Evolutionary conservation across 1,284 basidiomycete species (phyloP).

Genomic region (Coniferiporia sulphurascens): DNA sequence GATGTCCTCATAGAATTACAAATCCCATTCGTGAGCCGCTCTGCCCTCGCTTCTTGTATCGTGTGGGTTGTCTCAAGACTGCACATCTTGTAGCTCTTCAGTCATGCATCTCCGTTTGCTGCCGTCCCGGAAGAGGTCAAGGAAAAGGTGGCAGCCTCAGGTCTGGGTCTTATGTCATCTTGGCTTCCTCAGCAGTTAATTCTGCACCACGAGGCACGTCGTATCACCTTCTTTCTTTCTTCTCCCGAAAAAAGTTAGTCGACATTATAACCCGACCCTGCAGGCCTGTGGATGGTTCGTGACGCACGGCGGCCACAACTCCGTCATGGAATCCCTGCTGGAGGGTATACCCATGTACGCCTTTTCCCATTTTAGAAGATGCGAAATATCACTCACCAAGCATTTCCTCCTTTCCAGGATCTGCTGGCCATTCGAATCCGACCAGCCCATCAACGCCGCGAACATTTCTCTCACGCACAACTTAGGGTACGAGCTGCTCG

Average conservation of each 20-base stretch:
- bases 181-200: slow-evolving; percentile 20
- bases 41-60: neutral
- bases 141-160: slow-evolving; percentile 8
- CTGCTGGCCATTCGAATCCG: slow-evolving; percentile 25
- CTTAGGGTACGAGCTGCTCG: slow-evolving; percentile 27
- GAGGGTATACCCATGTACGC: slow-evolving; percentile 20
- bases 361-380: neutral
- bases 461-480: slow-evolving; percentile 22
- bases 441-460: slow-evolving; percentile 26
- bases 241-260: neutral
- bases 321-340: slow-evolving; percentile 17
- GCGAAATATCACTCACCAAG: too few relatives aligned
- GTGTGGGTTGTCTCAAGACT: neutral
- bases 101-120: slow-evolving; percentile 12
- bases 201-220: slow-evolving; percentile 14
- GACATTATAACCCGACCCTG: neutral
- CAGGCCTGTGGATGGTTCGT: slow-evolving; percentile 21
- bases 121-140: slow-evolving; percentile 11
- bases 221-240: neutral
- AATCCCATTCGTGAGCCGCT: slow-evolving; percentile 17
- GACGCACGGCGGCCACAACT: slow-evolving; percentile 20
- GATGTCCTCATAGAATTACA: slow-evolving; percentile 13
- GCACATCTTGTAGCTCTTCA: slow-evolving; percentile 8
- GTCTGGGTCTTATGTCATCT: slow-evolving; percentile 10
- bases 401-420: slow-evolving; percentile 19